A percentile compares a stretch with the other conserved stretches of the same genome.
These are phyloP conservation scores for Tylopilus cervinicoccineus DNA, from an alignment of 768 basidiomycete genomes.

Conservation along the genomic window DNA sequence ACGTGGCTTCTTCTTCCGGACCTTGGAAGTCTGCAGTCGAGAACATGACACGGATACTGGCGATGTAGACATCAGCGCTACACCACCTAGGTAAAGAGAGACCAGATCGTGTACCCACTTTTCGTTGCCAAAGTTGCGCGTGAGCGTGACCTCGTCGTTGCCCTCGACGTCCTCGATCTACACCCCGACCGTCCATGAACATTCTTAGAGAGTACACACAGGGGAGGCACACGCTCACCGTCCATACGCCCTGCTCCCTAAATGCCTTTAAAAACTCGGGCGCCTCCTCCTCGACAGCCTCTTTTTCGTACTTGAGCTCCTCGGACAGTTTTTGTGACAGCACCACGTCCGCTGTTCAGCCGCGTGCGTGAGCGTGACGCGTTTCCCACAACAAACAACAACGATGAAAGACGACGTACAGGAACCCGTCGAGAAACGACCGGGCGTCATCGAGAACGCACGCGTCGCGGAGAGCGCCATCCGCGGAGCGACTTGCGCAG, in stretches of 20 bases:
- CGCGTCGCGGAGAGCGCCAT: conserved; percentile 28
- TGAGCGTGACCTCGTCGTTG: conserved; percentile 77
- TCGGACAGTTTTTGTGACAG: conserved; percentile 72
- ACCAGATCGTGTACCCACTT: conserved; percentile 46
- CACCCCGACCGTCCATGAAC: background rate
- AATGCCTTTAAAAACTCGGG: conserved; percentile 82
- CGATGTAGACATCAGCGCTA: background rate
- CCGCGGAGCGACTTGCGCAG: conserved; percentile 12
- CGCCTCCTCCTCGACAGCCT: conserved; percentile 40
- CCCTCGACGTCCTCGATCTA: conserved; percentile 70
- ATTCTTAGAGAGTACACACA: background rate
- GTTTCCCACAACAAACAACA: no score
- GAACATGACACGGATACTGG: conserved; percentile 76
- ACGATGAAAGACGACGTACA: conserved; percentile 38
- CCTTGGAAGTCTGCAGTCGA: conserved; percentile 83
- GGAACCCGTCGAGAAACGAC: conserved; percentile 40
- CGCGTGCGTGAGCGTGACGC: background rate
- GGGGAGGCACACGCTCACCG: conserved; percentile 38
- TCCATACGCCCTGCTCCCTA: conserved; percentile 72
- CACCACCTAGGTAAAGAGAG: no score
- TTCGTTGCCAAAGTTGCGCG: conserved; percentile 89
- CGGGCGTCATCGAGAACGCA: conserved; percentile 38
- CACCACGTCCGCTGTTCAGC: conserved; percentile 60
- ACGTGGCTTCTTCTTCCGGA: conserved; percentile 36
- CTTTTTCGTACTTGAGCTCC: conserved; percentile 85